phyloP scores from a whole-genome alignment of 805 yeast species.

The Jamesozyma hellenica region DNA sequence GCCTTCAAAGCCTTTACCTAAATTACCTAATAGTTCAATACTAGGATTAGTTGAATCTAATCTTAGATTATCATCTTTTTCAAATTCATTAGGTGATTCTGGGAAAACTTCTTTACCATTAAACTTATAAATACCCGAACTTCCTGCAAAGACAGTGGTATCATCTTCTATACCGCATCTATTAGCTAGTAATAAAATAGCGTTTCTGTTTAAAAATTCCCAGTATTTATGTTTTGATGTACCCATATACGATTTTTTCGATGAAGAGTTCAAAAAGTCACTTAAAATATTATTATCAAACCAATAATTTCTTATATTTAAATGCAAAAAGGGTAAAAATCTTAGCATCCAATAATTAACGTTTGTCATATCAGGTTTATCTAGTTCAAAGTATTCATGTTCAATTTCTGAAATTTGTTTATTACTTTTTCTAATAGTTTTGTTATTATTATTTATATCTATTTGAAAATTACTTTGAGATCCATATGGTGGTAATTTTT shows the following conservation, averaged over 20 bases:
- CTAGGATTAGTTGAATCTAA: conserved; percentile 38
- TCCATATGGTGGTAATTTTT: conserved; percentile 17
- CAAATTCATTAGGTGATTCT: conserved; percentile 20
- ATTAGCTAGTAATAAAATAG: conserved; percentile 49
- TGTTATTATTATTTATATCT: conserved; percentile 13
- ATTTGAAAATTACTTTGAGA: conserved; percentile 20
- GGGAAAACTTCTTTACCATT: conserved; percentile 29
- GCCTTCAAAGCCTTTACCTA: conserved; percentile 61
- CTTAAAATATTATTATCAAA: conserved; percentile 3
- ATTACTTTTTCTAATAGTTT: conserved; percentile 5
- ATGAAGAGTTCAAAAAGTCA: conserved; percentile 6
- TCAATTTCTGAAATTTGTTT: conserved; percentile 4
- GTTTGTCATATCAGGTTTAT: conserved; percentile 38
- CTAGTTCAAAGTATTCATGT: conserved; percentile 20
- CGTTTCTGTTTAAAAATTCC: conserved; percentile 23
- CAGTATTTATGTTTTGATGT: conserved; percentile 13
- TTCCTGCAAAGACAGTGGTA: conserved; percentile 47
- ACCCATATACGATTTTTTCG: conserved; percentile 16
- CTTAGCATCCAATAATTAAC: conserved; percentile 69
- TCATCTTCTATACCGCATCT: conserved; percentile 70
- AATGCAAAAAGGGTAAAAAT: conserved; percentile 49
- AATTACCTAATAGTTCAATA: conserved; percentile 43
- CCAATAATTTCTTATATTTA: conserved; percentile 20
- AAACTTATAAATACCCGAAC: conserved; percentile 51
- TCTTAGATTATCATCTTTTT: conserved; percentile 13